Percentiles rank a stretch among this genome's conserved stretches.
These are phyloP conservation scores for Cutaneotrichosporon sp. DNA, from an alignment of 1,284 basidiomycete genomes.

Conservation along the genomic window DNA sequence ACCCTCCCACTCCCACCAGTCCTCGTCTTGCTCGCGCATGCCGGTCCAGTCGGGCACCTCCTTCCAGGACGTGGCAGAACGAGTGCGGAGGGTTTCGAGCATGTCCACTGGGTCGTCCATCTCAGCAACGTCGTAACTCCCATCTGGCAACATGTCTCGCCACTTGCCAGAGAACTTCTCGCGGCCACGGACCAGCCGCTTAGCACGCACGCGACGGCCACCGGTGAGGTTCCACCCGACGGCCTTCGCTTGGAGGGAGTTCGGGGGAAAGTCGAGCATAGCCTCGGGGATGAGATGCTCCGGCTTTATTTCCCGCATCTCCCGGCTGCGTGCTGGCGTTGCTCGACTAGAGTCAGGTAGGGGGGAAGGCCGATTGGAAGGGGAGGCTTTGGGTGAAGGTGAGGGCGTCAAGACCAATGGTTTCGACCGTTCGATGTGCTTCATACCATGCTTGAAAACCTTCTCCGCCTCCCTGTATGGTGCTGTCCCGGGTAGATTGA, in stretches of 20 bases:
- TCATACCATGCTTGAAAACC: constrained; percentile 37
- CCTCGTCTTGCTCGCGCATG: constrained; percentile 18
- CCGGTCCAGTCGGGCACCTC: constrained; percentile 38
- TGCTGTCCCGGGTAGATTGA: constrained; percentile 41
- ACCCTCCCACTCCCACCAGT: constrained; percentile 42
- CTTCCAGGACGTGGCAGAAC: constrained; percentile 5
- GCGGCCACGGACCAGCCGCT: constrained; percentile 38
- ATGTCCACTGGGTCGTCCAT: constrained; percentile 40
- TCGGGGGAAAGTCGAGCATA: constrained; percentile 44
- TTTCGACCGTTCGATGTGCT: constrained; percentile 41
- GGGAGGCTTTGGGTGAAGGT: constrained; percentile 35
- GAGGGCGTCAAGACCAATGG: constrained; percentile 41
- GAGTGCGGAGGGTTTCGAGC: constrained; percentile 19
- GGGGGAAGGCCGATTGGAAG: not conserved
- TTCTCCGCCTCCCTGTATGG: constrained; percentile 38
- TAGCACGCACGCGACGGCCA: constrained; percentile 37
- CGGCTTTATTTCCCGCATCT: constrained; percentile 24
- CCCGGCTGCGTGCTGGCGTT: not conserved
- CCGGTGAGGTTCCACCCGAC: constrained; percentile 47
- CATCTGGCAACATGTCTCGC: constrained; percentile 42
- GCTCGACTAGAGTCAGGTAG: constrained; percentile 13
- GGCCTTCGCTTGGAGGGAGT: constrained; percentile 32
- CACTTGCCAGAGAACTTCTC: constrained; percentile 46
- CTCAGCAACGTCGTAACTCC: constrained; percentile 42
- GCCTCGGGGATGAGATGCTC: constrained; percentile 36